Base-by-base conservation (phyloP, 2,329 filamentous ascomycete genomes). In the Xylariaceae sp. region DNA sequence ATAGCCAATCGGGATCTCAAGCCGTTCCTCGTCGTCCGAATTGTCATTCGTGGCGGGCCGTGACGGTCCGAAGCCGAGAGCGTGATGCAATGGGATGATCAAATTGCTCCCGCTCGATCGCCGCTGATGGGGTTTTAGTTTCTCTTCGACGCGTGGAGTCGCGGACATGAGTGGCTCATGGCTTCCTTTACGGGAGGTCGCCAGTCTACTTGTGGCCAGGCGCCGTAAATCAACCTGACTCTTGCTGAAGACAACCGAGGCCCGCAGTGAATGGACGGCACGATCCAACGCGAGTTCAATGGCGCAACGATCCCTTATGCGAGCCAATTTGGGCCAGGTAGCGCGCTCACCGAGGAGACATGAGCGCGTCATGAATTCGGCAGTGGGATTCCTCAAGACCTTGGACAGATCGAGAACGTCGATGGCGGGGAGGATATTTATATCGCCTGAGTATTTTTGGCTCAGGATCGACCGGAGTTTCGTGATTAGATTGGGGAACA, bases 381-480 rank as follows among this genome's bases (percentile, higher is more conserved):
- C 74, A 0, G 87, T 91, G 1, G 92, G 92, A 55, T 97, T 97
- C 59, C 80, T 86, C 44, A 97, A 76, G 30, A 96, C 84, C 6
- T 81, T 80, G 0, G 88, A 86, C 27, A 95, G 81, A 58, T 95
- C 86, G 6, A 84, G 78, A 50, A 87, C 83, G 3, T 80, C 81
- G 55, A 95, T 86, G 51, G 90, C 84, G 0, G 91, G 91, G 34
- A 95, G 78, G 51, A 97, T 96, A 44, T 91, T 97, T 67, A 97
- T 96, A 70, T 97, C 91, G 5, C 92, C 92, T 2, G 89, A 91
- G 66, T 97, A 97, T 60, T 88, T 89, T 66, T 97, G 92, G 60
- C 85, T 91, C 48, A 97, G 77, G 12, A 97, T 84, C 1, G 89
- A 91, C 42, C 84, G 81, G 27, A 86, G 77, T 68, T 96, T 95